These are phyloP conservation scores for Suillus placidus DNA, from an alignment of 768 basidiomycete species.

Conservation along the genomic window DNA sequence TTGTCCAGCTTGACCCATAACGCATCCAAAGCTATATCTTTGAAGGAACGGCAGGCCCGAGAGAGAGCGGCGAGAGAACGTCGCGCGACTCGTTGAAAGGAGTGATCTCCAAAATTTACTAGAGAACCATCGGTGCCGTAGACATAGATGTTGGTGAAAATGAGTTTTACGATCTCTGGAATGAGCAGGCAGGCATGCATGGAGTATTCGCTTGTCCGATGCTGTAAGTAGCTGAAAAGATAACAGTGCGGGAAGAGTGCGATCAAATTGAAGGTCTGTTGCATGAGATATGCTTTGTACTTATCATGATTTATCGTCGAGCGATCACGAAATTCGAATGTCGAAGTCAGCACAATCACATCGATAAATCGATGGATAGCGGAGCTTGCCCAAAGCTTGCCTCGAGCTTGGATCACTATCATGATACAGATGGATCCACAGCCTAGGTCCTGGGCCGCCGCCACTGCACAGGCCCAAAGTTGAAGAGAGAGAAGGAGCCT, in stretches of 20 bases:
- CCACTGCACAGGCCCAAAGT: not conserved
- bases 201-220: not conserved
- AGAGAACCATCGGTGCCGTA: not conserved
- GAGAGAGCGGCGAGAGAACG: not conserved
- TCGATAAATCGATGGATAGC: not conserved
- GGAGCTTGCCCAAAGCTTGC: not conserved
- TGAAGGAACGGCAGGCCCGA: not conserved
- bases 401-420: not conserved
- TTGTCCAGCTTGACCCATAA: not conserved
- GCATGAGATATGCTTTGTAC: not conserved
- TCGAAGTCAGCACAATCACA: not conserved
- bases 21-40: not conserved
- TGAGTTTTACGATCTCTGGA: not conserved
- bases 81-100: not conserved
- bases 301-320: not conserved
- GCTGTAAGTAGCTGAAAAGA: not conserved
- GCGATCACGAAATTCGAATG: not conserved
- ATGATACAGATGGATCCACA: not conserved
- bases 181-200: not conserved
- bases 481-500: not conserved
- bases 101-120: not conserved
- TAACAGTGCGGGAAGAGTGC: not conserved
- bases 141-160: not conserved
- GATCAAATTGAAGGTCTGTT: not conserved
- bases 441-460: not conserved